Percentiles rank a stretch among this genome's conserved stretches.
Conservation (phyloP, 2,329 filamentous ascomycete species). For the Parastagonospora avenae region DNA sequence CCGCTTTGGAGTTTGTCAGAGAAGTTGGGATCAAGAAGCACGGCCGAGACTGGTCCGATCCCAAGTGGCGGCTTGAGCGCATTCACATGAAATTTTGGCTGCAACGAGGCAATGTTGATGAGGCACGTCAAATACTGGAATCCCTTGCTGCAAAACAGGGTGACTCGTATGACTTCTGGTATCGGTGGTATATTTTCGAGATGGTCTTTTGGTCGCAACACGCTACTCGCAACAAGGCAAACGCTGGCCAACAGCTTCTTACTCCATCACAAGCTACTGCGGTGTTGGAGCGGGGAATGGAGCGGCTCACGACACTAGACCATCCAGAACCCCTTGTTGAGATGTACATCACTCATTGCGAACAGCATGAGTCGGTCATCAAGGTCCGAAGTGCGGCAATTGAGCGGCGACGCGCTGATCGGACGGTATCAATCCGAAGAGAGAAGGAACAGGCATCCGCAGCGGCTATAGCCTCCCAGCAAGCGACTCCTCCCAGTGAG, state of each 20-base stretch:
- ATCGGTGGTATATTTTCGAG: constrained; percentile 90
- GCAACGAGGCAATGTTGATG: constrained; percentile 77
- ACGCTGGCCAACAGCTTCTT: constrained; percentile 55
- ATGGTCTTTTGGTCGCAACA: constrained; percentile 72
- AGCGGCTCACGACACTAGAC: constrained; percentile 66
- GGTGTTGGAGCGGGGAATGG: constrained; percentile 74
- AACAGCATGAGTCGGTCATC: constrained; percentile 83
- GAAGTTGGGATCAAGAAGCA: constrained; percentile 74
- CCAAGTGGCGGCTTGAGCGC: constrained; percentile 83
- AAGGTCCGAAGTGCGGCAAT: constrained; percentile 76
- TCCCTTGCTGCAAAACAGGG: constrained; percentile 71
- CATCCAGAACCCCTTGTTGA: constrained; percentile 79
- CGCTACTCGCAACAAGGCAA: constrained; percentile 56
- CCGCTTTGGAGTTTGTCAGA: constrained; percentile 83
- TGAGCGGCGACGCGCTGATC: constrained; percentile 67
- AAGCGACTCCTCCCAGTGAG: constrained; percentile 21
- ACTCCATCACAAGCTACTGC: constrained; percentile 75
- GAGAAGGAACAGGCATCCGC: constrained; percentile 63
- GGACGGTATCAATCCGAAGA: constrained; percentile 60
- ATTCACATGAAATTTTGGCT: constrained; percentile 92
- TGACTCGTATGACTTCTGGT: constrained; percentile 91
- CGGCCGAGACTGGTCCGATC: constrained; percentile 77
- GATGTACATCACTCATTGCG: constrained; percentile 78
- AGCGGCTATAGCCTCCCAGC: constrained; percentile 53
- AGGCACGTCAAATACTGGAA: constrained; percentile 79